Base-by-base conservation (phyloP, 2,329 filamentous ascomycete genomes). In the Xylariaceae sp. region DNA sequence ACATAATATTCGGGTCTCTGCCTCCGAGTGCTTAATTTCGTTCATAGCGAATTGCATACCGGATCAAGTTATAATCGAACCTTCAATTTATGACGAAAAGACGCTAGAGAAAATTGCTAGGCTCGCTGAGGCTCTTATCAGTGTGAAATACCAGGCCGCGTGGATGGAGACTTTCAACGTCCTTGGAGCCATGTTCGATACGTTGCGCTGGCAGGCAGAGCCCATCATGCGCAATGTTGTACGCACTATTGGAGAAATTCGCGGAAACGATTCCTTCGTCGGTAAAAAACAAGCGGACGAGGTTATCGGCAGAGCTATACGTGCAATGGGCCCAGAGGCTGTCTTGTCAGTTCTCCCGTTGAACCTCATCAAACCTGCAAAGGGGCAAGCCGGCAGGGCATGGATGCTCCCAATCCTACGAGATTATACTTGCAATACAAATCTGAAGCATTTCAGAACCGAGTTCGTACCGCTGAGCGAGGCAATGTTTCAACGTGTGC, bases 151-250 rank as follows among this genome's bases (percentile, higher is more conserved):
- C 67, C 94, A 97, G 73, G 84, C 87, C 22, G 94, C 94, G 3
- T 96, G 92, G 89, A 85, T 88, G 73, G 92, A 99, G 69, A 91
- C 95, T 0, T 97, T 97, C 74, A 89, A 85, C 62, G 88, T 96
- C 7, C 78, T 96, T 34, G 85, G 85, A 7, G 88, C 89, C 50
- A 88, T 96, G 75, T 96, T 96, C 61, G 89, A 95, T 64, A 81
- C 86, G 1, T 76, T 96, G 55, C 84, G 87, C 63, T 97, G 92
- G 92, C 85, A 85, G 55, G 85, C 92, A 2, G 81, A 87, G 63
- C 90, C 92, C 5, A 85, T 91, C 56, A 77, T 97, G 58, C 77
- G 84, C 44, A 85, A 85, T 51, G 82, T 94, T 42, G 83, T 92
- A 57, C 87, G 85, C 67, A 86, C 81, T 2, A 79, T 99, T 53